Conservation (phyloP, 2,329 filamentous ascomycete genomes). For the Cercospora sp. region DNA sequence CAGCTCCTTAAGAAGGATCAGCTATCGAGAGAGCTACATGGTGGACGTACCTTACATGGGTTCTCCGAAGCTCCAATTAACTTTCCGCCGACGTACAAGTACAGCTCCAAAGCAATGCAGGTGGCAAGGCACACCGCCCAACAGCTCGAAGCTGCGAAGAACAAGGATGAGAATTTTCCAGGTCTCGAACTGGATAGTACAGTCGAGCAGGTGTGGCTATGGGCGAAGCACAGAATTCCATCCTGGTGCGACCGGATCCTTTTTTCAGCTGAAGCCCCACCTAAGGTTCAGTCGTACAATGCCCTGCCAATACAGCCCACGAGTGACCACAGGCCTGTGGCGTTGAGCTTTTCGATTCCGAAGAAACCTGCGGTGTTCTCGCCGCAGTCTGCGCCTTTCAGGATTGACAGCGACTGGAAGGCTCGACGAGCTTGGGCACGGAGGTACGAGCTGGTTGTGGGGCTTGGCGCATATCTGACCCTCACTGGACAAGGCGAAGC, state of each 20-base stretch:
- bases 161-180: conserved; percentile 23
- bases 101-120: conserved; percentile 51
- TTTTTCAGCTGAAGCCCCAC: conserved; percentile 55
- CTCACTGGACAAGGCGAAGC: conserved; percentile 50
- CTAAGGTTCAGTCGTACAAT: conserved; percentile 63
- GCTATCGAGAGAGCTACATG: conserved; percentile 67
- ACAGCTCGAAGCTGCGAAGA: conserved; percentile 18
- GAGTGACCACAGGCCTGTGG: conserved; percentile 86
- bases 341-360: conserved; percentile 67
- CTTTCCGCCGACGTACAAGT: conserved; percentile 96
- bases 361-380: conserved; percentile 33
- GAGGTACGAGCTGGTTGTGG: conserved; percentile 60
- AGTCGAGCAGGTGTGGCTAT: conserved; percentile 44
- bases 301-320: conserved; percentile 76
- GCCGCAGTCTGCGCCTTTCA: conserved; percentile 17
- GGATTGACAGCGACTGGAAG: conserved; percentile 53
- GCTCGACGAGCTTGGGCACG: conserved; percentile 55
- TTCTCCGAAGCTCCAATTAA: conserved; percentile 70
- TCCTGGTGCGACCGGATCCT: conserved; percentile 92
- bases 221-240: conserved; percentile 81
- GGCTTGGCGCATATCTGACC: conserved; percentile 57
- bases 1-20: conserved; percentile 75
- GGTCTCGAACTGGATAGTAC: conserved; percentile 20
- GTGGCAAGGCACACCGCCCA: conserved; percentile 32
- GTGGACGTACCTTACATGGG: conserved; percentile 73